Evolutionary conservation across 2,329 filamentous ascomycete species (phyloP).

Genomic region (Neophaeococcomyces mojaviensis): DNA sequence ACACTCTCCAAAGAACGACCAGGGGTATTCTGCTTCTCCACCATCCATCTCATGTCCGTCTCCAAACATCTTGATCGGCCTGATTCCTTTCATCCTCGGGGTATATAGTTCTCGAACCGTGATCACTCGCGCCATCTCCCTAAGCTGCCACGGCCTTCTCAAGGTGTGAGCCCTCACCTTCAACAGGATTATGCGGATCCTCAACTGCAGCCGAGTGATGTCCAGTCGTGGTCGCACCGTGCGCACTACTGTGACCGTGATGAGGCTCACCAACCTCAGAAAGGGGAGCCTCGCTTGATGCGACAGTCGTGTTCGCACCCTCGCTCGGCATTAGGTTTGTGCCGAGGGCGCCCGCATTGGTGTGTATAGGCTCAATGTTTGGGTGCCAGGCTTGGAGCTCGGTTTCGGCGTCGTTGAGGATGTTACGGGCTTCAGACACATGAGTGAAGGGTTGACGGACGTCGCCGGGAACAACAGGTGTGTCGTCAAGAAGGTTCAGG

Average conservation of each 20-base stretch:
- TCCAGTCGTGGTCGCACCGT: background rate
- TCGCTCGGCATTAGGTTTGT: conserved; percentile 30
- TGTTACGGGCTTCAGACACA: conserved; percentile 63
- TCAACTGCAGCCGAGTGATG: background rate
- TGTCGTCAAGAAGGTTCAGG: conserved; percentile 78
- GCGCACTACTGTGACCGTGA: too few species aligned
- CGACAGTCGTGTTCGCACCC: conserved; percentile 13
- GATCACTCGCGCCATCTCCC: conserved; percentile 6
- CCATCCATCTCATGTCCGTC: background rate
- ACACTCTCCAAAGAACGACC: too few species aligned
- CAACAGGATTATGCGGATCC: conserved; percentile 1
- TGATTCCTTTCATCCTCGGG: background rate
- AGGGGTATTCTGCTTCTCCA: too few species aligned
- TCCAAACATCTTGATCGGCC: conserved; percentile 1
- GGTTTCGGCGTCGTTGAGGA: conserved; percentile 87
- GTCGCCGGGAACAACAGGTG: conserved; percentile 82
- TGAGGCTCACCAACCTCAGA: background rate
- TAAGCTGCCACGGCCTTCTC: conserved; percentile 20
- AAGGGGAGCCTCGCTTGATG: conserved; percentile 7
- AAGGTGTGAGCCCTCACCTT: conserved; percentile 17
- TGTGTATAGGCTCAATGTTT: conserved; percentile 47
- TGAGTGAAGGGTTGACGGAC: conserved; percentile 60
- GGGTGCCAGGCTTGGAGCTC: conserved; percentile 71
- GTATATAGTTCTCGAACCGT: background rate
- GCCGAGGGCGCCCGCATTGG: conserved; percentile 42